These are phyloP conservation scores for Petunia secreta DNA, from an alignment of 257 asterid genomes.

Conservation along the genomic window DNA sequence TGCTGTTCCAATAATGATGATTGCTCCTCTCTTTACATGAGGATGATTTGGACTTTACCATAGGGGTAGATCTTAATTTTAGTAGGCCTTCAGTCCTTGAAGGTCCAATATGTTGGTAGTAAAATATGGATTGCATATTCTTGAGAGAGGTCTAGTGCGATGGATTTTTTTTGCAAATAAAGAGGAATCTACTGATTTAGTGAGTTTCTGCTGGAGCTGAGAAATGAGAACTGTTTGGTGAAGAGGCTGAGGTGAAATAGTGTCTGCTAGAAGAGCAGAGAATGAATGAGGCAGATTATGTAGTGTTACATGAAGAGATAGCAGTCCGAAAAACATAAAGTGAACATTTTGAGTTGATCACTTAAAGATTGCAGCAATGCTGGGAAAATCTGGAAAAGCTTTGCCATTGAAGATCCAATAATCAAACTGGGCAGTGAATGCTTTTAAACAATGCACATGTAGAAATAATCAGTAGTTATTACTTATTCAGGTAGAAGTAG, in stretches of 20 bases:
- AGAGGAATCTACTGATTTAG: background rate
- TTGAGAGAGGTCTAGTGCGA: background rate
- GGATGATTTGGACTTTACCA: background rate
- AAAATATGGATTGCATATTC: background rate
- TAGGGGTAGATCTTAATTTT: background rate
- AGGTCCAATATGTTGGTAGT: background rate
- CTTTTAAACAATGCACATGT: background rate
- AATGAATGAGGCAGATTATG: background rate
- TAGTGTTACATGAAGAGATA: background rate
- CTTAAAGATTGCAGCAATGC: background rate
- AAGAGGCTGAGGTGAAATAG: background rate
- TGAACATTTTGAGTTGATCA: background rate
- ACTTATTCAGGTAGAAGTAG: constrained; percentile 3
- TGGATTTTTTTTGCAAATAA: background rate
- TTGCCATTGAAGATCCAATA: background rate
- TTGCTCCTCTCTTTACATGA: constrained; percentile 1
- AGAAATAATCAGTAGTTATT: background rate
- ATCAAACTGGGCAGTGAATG: background rate
- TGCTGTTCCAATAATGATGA: background rate
- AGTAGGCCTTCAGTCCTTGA: background rate
- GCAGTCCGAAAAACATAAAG: background rate
- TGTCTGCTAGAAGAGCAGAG: background rate
- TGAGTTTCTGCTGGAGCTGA: background rate
- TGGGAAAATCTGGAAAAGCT: background rate
- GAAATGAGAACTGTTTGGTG: background rate